Percentiles rank a stretch among this genome's conserved stretches.
phyloP scores from a whole-genome alignment of 306 rosid genomes.

The Cicer arietinum region DNA sequence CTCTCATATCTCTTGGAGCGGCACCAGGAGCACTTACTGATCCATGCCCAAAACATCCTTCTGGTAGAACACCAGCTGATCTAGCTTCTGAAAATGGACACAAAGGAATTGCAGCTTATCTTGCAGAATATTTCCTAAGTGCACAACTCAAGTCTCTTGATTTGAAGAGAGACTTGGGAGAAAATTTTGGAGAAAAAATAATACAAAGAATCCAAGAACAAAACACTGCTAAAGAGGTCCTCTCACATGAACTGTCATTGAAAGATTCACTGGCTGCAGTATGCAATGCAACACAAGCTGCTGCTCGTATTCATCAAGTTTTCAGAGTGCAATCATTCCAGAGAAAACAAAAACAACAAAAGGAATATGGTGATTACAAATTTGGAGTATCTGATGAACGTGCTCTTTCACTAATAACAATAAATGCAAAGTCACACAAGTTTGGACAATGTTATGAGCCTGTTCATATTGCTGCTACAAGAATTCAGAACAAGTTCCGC shows the following conservation, averaged over 20 bases:
- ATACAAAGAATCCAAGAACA: conserved; percentile 54
- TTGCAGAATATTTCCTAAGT: conserved; percentile 69
- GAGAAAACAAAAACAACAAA: conserved; percentile 78
- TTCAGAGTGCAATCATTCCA: conserved; percentile 84
- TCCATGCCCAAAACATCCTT: conserved; percentile 67
- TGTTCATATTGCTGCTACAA: conserved; percentile 73
- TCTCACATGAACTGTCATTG: conserved; percentile 60
- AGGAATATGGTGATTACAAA: conserved; percentile 53
- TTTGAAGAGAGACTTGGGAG: conserved; percentile 57
- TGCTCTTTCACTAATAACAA: conserved; percentile 60
- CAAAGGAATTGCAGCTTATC: conserved; percentile 94
- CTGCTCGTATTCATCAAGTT: conserved; percentile 87
- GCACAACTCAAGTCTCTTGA: conserved; percentile 65
- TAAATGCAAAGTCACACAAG: conserved; percentile 52
- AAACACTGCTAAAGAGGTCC: conserved; percentile 46
- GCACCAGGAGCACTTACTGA: conserved; percentile 79
- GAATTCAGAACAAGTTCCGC: conserved; percentile 83
- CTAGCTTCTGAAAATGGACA: conserved; percentile 81
- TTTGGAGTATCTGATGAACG: conserved; percentile 63
- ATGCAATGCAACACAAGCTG: conserved; percentile 83
- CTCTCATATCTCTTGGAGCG: conserved; percentile 79
- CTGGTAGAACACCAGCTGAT: conserved; percentile 85
- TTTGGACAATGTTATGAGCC: conserved; percentile 55
- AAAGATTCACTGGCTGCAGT: conserved; percentile 87
- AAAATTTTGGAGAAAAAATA: conserved; percentile 53